Base-by-base conservation (phyloP, 1,284 basidiomycete species). In the Trichosporon sp. region DNA sequence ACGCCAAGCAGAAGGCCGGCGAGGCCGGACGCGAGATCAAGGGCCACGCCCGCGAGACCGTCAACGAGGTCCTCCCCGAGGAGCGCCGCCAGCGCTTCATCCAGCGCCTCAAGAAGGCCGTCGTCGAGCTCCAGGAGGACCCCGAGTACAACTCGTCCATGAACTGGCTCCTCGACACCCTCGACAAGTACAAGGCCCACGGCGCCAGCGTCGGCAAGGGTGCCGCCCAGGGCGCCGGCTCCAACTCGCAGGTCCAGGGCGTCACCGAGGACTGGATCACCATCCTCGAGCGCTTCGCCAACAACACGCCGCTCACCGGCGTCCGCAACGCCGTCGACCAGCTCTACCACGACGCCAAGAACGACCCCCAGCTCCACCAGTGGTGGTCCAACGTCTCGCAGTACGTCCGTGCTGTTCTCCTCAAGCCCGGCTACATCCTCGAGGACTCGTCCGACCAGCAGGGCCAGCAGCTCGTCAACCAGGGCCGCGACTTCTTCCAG, bases 231-330 rank as follows among this genome's bases (percentile, higher is more conserved):
- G 82, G 85, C n/a, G 87, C 91, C 3, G 85, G 87, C 23, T n/a
- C 23, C 47, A 38, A 68, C 62, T 0, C 7, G 3, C 51, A 70
- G 44, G 65, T 62, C 0, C 29, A 63, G 23, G n/a, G 9, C 13
- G 58, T 51, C 18, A 25, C 68, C 42, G 74, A 79, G 35, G 89
- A 93, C 77, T 87, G 96, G 51, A 88, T 91, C 65, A 89, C 88
- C 1, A 86, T 98, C 13, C 88, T 97, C 65, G 95, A 98, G 84
- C 90, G 95, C 47, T 96, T 98, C 80, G 95, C 95, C 44, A 91
- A 95, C 78, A 88, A 88, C 73, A 78, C 77, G 60, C 82, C 74
- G 76, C 87, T 93, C 81, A 85, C 90, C 70, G 84, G 87, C 62
- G 88, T 96, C 70, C 85, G 91, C 64, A 87, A 92, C 74, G 88